Evolutionary conservation across 108 stramenopile species (phyloP).

Genomic region (Cyclotella atomus): DNA sequence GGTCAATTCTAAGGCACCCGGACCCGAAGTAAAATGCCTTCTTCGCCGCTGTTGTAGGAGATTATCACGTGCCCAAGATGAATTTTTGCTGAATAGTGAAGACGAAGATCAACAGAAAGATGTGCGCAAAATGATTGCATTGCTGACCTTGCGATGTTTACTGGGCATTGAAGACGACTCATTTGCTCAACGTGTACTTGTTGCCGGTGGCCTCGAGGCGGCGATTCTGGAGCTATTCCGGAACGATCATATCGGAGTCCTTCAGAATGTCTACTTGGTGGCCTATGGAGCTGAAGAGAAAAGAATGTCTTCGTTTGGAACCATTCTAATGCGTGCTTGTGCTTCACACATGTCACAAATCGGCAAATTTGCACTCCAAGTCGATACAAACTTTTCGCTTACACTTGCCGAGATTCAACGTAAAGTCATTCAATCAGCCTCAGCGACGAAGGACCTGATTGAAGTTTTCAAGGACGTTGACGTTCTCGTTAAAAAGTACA

Average conservation of each 20-base stretch:
- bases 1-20: background rate
- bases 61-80: constrained; percentile 40
- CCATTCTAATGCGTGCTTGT: constrained; percentile 11
- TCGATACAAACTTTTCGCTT: constrained; percentile 13
- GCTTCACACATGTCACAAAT: constrained; percentile 10
- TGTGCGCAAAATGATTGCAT: constrained; percentile 34
- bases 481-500: constrained; percentile 23
- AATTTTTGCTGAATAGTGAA: constrained; percentile 38
- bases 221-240: constrained; percentile 2
- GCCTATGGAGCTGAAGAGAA: constrained; percentile 26
- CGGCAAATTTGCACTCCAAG: constrained; percentile 20
- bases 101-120: constrained; percentile 18
- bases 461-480: constrained; percentile 44
- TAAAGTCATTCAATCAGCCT: constrained; percentile 38
- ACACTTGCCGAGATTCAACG: constrained; percentile 43
- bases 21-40: constrained; percentile 4
- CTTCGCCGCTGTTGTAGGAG: constrained; percentile 35
- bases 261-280: constrained; percentile 29
- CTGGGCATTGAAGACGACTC: constrained; percentile 48
- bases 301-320: constrained; percentile 28
- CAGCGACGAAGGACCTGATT: constrained; percentile 31
- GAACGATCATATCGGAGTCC: background rate
- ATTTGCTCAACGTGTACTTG: constrained; percentile 10
- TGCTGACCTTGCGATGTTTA: constrained; percentile 38
- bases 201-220: constrained; percentile 13